Conservation (phyloP, 306 rosid species). For the Cucurbita argyrosperma region DNA sequence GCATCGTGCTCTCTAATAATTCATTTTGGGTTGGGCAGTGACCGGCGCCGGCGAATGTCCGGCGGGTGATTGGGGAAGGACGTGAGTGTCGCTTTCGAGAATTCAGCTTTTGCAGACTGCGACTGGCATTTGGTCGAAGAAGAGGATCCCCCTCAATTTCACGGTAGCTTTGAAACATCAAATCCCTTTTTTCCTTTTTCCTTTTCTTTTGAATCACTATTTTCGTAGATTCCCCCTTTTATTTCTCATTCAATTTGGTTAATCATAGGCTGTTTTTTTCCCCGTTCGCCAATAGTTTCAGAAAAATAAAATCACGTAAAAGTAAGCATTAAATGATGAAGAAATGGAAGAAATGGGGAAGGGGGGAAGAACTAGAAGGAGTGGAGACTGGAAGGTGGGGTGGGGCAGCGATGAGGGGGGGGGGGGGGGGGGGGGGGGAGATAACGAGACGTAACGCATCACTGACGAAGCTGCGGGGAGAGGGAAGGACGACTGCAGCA, state of each 20-base stretch:
- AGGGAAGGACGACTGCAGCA: not conserved
- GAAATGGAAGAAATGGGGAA: not conserved
- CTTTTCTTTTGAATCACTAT: not conserved
- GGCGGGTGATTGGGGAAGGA: not conserved
- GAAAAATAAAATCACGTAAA: not conserved
- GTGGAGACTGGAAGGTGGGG: not conserved
- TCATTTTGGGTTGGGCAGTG: no score
- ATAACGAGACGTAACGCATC: constrained; percentile 5
- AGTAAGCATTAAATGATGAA: no score
- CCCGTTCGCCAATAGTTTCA: not conserved
- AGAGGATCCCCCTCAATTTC: constrained; percentile 11
- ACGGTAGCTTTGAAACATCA: not conserved
- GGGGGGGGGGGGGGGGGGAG: not conserved
- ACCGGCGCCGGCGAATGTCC: not conserved
- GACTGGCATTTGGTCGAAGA: not conserved
- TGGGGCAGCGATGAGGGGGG: not conserved
- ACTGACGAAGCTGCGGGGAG: constrained; percentile 6
- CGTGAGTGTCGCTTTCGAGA: not conserved
- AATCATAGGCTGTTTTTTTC: not conserved
- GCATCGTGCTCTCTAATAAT: no score
- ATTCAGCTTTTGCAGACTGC: not conserved
- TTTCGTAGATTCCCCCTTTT: not conserved
- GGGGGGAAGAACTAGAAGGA: not conserved
- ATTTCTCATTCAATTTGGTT: not conserved
- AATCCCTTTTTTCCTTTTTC: not conserved